Conservation (phyloP, 2,329 filamentous ascomycete species). For the Aspergillus jensenii region DNA sequence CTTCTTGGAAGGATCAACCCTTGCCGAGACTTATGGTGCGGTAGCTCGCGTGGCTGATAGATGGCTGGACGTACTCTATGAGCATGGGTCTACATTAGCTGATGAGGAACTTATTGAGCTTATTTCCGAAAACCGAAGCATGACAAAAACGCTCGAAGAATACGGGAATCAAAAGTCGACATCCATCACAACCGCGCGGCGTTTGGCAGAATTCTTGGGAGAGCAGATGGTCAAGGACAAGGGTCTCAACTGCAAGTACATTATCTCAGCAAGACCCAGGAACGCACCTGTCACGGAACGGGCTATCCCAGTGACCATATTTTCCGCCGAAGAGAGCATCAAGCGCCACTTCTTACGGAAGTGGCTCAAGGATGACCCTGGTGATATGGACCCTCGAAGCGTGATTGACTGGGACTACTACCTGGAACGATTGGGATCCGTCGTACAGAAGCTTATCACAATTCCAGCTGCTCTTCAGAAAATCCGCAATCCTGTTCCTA, state of each 20-base stretch:
- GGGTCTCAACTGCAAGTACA: slow-evolving; percentile 98
- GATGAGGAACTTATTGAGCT: slow-evolving; percentile 98
- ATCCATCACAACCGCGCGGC: slow-evolving; percentile 96
- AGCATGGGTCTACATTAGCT: slow-evolving; percentile 81
- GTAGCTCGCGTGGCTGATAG: slow-evolving; percentile 94
- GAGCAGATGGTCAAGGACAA: slow-evolving; percentile 99
- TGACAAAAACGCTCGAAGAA: slow-evolving; percentile 95
- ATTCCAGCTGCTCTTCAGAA: slow-evolving; percentile 97
- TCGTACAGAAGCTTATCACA: slow-evolving; percentile 98
- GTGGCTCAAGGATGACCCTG: slow-evolving; percentile 91
- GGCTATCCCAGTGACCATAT: slow-evolving; percentile 93
- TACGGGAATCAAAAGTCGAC: slow-evolving; percentile 96
- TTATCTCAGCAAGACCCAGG: slow-evolving; percentile 84
- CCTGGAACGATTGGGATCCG: slow-evolving; percentile 87
- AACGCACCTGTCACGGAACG: slow-evolving; percentile 92
- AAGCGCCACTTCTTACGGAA: slow-evolving; percentile 90
- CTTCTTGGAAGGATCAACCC: slow-evolving; percentile 85
- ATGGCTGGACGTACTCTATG: slow-evolving; percentile 94
- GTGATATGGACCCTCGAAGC: slow-evolving; percentile 83
- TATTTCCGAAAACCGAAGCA: slow-evolving; percentile 99
- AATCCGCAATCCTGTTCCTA: slow-evolving; percentile 87
- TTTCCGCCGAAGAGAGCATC: slow-evolving; percentile 84
- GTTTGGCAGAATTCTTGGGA: slow-evolving; percentile 91
- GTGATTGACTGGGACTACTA: slow-evolving; percentile 98
- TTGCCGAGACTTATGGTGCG: slow-evolving; percentile 83